These are phyloP conservation scores for Kwoniella bestiolae DNA, from an alignment of 768 basidiomycete genomes.

Conservation along the genomic window DNA sequence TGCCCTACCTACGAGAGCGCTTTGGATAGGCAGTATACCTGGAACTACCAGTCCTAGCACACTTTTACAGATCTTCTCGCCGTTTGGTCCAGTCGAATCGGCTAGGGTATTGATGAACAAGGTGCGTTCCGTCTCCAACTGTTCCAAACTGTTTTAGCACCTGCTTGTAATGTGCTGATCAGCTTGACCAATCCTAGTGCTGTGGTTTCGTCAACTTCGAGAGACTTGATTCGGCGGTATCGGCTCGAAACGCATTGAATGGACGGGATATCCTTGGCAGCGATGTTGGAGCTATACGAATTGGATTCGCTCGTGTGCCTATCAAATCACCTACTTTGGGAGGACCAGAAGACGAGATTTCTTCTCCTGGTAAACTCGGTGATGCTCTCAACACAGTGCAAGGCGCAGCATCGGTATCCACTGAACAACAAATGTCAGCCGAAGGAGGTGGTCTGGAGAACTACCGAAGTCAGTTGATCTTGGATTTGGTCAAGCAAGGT, in stretches of 20 bases:
- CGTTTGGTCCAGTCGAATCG: slow-evolving; percentile 96
- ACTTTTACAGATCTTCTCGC: slow-evolving; percentile 92
- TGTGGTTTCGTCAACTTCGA: slow-evolving; percentile 83
- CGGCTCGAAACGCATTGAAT: slow-evolving; percentile 92
- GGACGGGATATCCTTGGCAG: slow-evolving; percentile 94
- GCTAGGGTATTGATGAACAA: slow-evolving; percentile 95
- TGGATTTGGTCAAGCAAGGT: slow-evolving; percentile 55
- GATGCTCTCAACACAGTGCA: slow-evolving; percentile 71
- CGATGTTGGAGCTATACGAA: slow-evolving; percentile 94
- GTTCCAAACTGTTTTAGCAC: slow-evolving; percentile 46
- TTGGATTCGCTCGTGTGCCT: slow-evolving; percentile 95
- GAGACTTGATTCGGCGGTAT: slow-evolving; percentile 91
- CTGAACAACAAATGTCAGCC: slow-evolving; percentile 89
- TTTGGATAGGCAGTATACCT: slow-evolving; percentile 98
- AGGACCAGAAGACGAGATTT: slow-evolving; percentile 64
- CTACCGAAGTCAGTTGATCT: slow-evolving; percentile 79
- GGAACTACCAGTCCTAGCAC: slow-evolving; percentile 92
- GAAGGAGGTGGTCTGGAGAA: slow-evolving; percentile 78
- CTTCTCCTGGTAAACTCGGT: slow-evolving; percentile 61
- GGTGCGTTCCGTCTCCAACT: slow-evolving; percentile 89
- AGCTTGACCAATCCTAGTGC: slow-evolving; percentile 19
- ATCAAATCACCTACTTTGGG: slow-evolving; percentile 64
- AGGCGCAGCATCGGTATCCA: slow-evolving; percentile 88
- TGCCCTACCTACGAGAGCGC: slow-evolving; percentile 87
- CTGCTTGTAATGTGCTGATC: slow-evolving; percentile 34